Evolutionary conservation across 2,329 filamentous ascomycete genomes (phyloP).

Genomic region (Trichoderma koningiopsis): DNA sequence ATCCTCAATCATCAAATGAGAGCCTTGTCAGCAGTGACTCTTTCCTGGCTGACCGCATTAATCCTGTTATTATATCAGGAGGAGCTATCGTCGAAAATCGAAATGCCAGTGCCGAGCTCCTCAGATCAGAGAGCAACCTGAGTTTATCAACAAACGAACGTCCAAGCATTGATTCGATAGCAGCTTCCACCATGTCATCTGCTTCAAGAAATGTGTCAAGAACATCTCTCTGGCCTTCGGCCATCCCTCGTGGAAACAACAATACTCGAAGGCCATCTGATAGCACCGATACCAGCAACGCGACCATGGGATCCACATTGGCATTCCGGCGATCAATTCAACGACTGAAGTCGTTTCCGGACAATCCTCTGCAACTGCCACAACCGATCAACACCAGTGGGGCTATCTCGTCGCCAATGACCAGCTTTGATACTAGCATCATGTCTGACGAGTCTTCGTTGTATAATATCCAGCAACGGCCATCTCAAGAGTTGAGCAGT

Average conservation of each 20-base stretch:
- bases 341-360: constrained; percentile 49
- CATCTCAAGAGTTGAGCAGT: constrained; percentile 36
- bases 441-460: constrained; percentile 58
- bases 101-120: constrained; percentile 55
- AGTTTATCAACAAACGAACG: constrained; percentile 44
- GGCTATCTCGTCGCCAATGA: constrained; percentile 52
- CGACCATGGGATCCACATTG: constrained; percentile 52
- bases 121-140: constrained; percentile 53
- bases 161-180: constrained; percentile 47
- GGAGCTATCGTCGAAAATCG: constrained; percentile 63
- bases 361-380: constrained; percentile 52
- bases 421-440: constrained; percentile 59
- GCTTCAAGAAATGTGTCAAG: constrained; percentile 46
- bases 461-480: constrained; percentile 44
- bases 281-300: constrained; percentile 57
- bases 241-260: constrained; percentile 46
- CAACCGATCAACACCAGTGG: constrained; percentile 54
- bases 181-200: constrained; percentile 44
- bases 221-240: constrained; percentile 57
- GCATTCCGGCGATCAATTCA: constrained; percentile 60
- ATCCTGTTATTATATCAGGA: constrained; percentile 67
- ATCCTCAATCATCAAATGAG: constrained; percentile 54
- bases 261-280: constrained; percentile 53
- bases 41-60: constrained; percentile 64
- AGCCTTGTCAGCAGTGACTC: constrained; percentile 54